phyloP scores from a whole-genome alignment of 768 basidiomycete species.

The Cubamyces sp. region DNA sequence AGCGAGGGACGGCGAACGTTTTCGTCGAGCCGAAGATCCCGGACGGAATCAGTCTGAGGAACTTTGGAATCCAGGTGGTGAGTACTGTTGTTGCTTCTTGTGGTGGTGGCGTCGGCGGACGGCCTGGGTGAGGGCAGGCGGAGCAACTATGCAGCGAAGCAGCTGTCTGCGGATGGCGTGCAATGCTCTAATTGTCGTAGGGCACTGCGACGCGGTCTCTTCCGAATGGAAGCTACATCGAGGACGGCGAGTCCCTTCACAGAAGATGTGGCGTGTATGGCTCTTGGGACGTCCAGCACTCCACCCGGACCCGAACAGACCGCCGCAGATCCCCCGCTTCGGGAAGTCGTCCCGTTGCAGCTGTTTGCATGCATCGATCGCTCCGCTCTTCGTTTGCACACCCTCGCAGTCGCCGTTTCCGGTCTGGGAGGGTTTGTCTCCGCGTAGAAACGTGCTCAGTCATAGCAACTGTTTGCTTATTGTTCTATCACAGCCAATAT shows the following conservation, averaged over 20 bases:
- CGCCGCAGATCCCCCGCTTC: slow-evolving; percentile 11
- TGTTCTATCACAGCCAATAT: slow-evolving; percentile 61
- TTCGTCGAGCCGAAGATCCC: slow-evolving; percentile 76
- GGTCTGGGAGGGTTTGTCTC: neutral
- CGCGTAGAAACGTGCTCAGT: too few relatives aligned
- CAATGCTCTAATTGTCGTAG: slow-evolving; percentile 5
- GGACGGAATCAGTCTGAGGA: slow-evolving; percentile 80
- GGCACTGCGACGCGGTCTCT: slow-evolving; percentile 4
- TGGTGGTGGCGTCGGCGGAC: slow-evolving; percentile 17
- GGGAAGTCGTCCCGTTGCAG: slow-evolving; percentile 8
- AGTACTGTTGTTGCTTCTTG: slow-evolving; percentile 39
- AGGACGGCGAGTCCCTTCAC: slow-evolving; percentile 9
- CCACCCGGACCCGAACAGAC: slow-evolving; percentile 16
- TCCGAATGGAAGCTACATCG: slow-evolving; percentile 2
- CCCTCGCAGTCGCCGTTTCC: neutral
- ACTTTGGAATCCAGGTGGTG: slow-evolving; percentile 89
- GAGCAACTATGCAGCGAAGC: neutral
- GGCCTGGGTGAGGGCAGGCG: neutral
- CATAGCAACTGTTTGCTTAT: slow-evolving; percentile 15
- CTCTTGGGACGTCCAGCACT: slow-evolving; percentile 7
- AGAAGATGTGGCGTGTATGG: slow-evolving; percentile 17
- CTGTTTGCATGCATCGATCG: slow-evolving; percentile 7
- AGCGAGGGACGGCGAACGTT: slow-evolving; percentile 26
- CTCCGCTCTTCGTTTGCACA: neutral
- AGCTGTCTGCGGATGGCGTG: neutral